Base-by-base conservation (phyloP, 306 rosid species). In the Lathyrus tuberosus region DNA sequence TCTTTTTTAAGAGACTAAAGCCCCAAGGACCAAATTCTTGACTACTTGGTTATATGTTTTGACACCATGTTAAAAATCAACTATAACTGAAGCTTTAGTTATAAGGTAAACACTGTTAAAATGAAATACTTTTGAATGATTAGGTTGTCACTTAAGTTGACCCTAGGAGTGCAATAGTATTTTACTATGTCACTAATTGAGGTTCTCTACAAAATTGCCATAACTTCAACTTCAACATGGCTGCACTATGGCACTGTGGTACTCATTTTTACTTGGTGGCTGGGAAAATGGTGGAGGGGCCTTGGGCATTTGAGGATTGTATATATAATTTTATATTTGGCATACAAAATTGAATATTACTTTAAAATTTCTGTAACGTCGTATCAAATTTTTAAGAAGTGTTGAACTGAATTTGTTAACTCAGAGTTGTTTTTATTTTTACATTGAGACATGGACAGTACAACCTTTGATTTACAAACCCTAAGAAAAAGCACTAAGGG, bases 341-440 rank as follows among this genome's bases (percentile, higher is more conserved):
- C 15, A 15, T 61, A 5, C 38, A 30, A 8, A 53, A 11, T 62
- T 48, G 53, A 15, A 24, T 57, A 46, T 10, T 53, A 15, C 30
- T 26, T 13, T 40, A 43, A 43, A 28, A 5, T 51, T 65, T 74
- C 60, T 54, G 3, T 33, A 54, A 54, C 17, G 15, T 14, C 3
- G n/a, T n/a, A n/a, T 18, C 12, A 12, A 65, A 40, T 64, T 52
- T 26, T 17, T 41, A 28, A n/a, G n/a, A n/a, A 5, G 20, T 30
- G 12, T 53, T 73, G 16, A 24, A 64, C 65, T 64, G 37, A 41
- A 73, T 41, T 52, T 64, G 40, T 42, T 65, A 12, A 17, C 30
- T 73, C 58, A 41, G 24, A 37, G 26, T 64, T 35, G 41, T 12
- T 10, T 14, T 46, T 14, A 5, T 16, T 44, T 43, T 15, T 26